Evolutionary conservation across 192 early-diverging fungal species (phyloP).

Genomic region (Entophlyctis helioformis): DNA sequence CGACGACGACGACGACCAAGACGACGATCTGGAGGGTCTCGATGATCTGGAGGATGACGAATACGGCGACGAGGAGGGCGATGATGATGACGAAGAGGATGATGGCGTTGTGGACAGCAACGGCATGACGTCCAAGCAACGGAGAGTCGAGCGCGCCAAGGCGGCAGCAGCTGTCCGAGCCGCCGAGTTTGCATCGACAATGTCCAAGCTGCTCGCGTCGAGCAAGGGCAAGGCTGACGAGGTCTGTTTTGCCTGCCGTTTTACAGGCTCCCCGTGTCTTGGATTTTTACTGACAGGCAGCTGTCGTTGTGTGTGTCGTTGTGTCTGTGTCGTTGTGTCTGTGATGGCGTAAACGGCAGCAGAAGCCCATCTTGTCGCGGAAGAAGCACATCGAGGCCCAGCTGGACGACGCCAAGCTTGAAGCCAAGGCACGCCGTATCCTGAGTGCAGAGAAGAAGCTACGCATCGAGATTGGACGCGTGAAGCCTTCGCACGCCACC

Average conservation of each 20-base stretch:
- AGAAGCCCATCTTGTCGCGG: conserved; percentile 71
- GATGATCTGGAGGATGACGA: conserved; percentile 15
- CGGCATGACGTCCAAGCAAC: conserved; percentile 16
- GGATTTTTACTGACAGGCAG: background rate
- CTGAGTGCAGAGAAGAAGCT: conserved; percentile 60
- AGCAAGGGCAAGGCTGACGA: too few species aligned
- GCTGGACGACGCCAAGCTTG: conserved; percentile 74
- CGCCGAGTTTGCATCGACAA: too few species aligned
- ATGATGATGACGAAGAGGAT: conserved; percentile 19
- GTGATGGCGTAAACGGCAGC: too few species aligned
- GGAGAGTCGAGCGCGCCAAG: background rate
- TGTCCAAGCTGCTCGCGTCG: too few species aligned
- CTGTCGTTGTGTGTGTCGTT: conserved; percentile 4
- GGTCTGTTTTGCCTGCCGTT: background rate
- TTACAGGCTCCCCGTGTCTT: background rate
- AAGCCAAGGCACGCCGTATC: conserved; percentile 68
- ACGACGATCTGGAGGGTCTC: conserved; percentile 11
- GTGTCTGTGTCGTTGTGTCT: background rate
- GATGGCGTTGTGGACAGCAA: conserved; percentile 26
- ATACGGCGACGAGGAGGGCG: conserved; percentile 19
- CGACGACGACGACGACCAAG: conserved; percentile 22
- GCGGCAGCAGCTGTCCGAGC: background rate
- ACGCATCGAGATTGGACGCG: conserved; percentile 51
- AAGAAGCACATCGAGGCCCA: conserved; percentile 69
- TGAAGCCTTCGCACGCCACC: conserved; percentile 61